Base-by-base conservation (phyloP, 805 yeast genomes). In the Barnettozyma botsteinii region DNA sequence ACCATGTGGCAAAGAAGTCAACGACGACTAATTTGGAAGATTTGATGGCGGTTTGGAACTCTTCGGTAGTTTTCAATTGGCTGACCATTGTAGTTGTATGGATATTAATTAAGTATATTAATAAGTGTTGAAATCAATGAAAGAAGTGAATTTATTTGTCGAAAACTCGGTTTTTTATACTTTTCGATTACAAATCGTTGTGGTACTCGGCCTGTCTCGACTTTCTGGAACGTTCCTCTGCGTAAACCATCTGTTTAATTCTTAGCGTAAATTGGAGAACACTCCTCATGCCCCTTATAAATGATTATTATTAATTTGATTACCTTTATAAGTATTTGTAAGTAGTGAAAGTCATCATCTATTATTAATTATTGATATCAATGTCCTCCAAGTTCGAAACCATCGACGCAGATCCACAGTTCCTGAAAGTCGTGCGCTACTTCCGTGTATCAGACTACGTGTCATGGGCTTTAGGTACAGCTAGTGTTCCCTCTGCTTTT, bases 1-100 rank as follows among this genome's bases (percentile, higher is more conserved):
- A 91, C 97, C 98, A 93, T 47, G 89, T 79, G 56, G 98, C 98
- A 61, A 77, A 89, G 72, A 91, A 93, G 72, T 93, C 98, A 53
- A 93, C 86, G 53, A 93, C 89, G 53, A 87, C 89, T 59, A 87
- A 72, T 55, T 83, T 85, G 51, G 75, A 76, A 56, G 70, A 71
- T 43, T 65, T 53, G 57, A 82, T 74, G 50, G 80, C 82, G 44
- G 71, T 69, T 40, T 75, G 67, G 74, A 89, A 91, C 62, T 88
- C 89, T 40, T 61, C 64, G 45, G 68, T 62, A 41, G 72, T 51
- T 13, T 62, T 50, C 45, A 81, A 63, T 55, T 67, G 72, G 52
- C 67, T 49, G 51, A 81, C 85, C 83, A 79, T 78, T 64, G 31
- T 65, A 44, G 28, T 4, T 19, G 6, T 34, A 27, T 20, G 8